These are phyloP conservation scores for Plasmodium fragile DNA, from an alignment of 169 alveolate genomes.

Conservation along the genomic window DNA sequence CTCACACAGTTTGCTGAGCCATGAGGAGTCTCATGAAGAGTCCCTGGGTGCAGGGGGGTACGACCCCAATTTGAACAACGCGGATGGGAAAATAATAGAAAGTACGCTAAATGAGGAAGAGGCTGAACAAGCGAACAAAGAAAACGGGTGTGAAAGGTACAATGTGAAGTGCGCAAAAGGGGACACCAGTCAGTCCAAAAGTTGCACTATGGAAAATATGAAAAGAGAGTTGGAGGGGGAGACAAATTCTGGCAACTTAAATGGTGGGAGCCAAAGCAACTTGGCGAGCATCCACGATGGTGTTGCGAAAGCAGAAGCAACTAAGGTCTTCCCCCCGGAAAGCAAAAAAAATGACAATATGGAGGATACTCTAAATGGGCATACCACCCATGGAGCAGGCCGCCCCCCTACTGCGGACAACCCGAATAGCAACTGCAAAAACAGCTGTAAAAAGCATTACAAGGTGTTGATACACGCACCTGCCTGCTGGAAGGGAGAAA, in stretches of 20 bases:
- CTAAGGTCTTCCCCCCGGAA: not conserved
- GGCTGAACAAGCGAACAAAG: not conserved
- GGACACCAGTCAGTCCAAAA: not conserved
- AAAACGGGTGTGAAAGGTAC: not conserved
- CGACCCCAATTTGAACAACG: not conserved
- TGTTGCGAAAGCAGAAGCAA: not conserved
- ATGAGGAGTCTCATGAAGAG: conserved; percentile 9
- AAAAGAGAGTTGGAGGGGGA: not conserved
- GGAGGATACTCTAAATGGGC: not conserved
- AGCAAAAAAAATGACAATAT: not conserved
- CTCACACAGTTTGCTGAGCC: conserved; percentile 12
- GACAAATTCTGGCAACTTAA: not conserved
- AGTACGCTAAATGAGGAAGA: not conserved
- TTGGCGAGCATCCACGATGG: not conserved
- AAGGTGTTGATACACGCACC: conserved; percentile 67
- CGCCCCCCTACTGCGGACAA: not conserved
- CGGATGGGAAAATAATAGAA: not conserved
- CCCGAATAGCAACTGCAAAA: not conserved
- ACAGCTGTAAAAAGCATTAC: conserved; percentile 17
- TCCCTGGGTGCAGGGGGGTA: not conserved
- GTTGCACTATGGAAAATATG: not conserved
- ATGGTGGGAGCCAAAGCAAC: not conserved
- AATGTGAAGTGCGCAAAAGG: not conserved
- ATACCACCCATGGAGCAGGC: not conserved
- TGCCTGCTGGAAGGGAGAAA: conserved; percentile 72